Conservation (phyloP, 805 yeast genomes). For the Yueomyces sinensis region DNA sequence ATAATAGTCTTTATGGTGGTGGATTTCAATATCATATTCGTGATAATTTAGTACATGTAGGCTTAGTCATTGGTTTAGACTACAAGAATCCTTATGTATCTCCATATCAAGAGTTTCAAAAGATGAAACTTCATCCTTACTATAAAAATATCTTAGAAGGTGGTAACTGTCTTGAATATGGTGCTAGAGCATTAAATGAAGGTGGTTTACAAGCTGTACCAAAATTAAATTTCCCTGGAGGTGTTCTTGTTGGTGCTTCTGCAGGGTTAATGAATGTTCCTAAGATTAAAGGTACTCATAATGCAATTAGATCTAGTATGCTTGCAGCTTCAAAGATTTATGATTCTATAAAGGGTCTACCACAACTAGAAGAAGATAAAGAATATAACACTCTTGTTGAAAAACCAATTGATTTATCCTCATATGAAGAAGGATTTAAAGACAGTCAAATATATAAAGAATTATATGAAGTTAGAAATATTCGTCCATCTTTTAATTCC, state of each 20-base stretch:
- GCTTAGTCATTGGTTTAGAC: conserved; percentile 90
- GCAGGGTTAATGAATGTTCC: conserved; percentile 98
- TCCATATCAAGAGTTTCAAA: conserved; percentile 93
- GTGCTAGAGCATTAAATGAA: conserved; percentile 92
- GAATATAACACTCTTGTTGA: conserved; percentile 26
- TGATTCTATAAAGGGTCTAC: conserved; percentile 34
- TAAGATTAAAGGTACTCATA: conserved; percentile 93
- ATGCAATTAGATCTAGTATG: conserved; percentile 93
- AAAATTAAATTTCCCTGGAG: conserved; percentile 86
- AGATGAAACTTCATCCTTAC: conserved; percentile 83
- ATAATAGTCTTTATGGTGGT: conserved; percentile 75
- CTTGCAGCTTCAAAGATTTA: conserved; percentile 83
- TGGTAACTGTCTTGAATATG: conserved; percentile 88
- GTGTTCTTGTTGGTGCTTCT: conserved; percentile 84
- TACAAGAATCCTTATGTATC: conserved; percentile 90
- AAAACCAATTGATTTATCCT: conserved; percentile 35
- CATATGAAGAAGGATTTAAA: conserved; percentile 53
- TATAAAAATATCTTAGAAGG: conserved; percentile 64
- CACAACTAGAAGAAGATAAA: conserved; percentile 28
- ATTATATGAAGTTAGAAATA: conserved; percentile 71
- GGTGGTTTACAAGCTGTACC: conserved; percentile 96
- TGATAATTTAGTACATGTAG: conserved; percentile 80
- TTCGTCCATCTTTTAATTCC: conserved; percentile 79
- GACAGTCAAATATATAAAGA: conserved; percentile 83
- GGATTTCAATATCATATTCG: conserved; percentile 97